phyloP scores from a whole-genome alignment of 1,284 basidiomycete genomes.

The Ganoderma lingzhi region DNA sequence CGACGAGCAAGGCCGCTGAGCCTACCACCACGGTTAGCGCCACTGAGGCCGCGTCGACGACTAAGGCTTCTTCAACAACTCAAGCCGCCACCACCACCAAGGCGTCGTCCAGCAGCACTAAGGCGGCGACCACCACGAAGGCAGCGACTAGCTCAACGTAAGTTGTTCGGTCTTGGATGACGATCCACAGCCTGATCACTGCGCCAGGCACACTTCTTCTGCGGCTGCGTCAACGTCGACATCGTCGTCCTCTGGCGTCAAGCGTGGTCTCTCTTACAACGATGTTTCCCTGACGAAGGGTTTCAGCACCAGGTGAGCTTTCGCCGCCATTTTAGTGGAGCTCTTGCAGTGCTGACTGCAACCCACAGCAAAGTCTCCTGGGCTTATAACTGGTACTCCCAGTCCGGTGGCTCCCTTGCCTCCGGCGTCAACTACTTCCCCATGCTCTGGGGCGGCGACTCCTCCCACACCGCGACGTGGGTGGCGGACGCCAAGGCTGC shows the following conservation, averaged over 20 bases:
- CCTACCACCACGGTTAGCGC: background rate
- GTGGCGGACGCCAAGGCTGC: slow-evolving; percentile 38
- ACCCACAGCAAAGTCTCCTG: slow-evolving; percentile 33
- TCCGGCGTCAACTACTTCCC: slow-evolving; percentile 37
- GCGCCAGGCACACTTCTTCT: background rate
- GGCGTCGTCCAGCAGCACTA: slow-evolving; percentile 2
- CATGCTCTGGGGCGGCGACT: slow-evolving; percentile 41
- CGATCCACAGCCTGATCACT: background rate
- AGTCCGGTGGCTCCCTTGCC: slow-evolving; percentile 33
- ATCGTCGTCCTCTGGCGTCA: slow-evolving; percentile 20
- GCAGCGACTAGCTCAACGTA: slow-evolving; percentile 4
- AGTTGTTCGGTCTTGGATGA: background rate
- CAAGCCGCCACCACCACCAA: slow-evolving; percentile 7
- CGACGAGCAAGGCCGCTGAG: background rate
- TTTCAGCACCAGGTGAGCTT: slow-evolving; percentile 36
- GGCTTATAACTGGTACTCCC: slow-evolving; percentile 42
- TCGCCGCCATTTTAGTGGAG: background rate
- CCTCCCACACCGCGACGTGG: slow-evolving; percentile 36
- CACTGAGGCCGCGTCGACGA: slow-evolving; percentile 6
- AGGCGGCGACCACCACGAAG: no score
- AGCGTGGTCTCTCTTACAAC: slow-evolving; percentile 44
- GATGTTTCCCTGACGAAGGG: slow-evolving; percentile 34
- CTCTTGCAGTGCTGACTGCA: background rate
- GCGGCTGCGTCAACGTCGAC: background rate
- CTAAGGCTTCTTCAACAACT: slow-evolving; percentile 6